phyloP scores from a whole-genome alignment of 805 yeast species.

The Tetrapisispora pingtungensis region DNA sequence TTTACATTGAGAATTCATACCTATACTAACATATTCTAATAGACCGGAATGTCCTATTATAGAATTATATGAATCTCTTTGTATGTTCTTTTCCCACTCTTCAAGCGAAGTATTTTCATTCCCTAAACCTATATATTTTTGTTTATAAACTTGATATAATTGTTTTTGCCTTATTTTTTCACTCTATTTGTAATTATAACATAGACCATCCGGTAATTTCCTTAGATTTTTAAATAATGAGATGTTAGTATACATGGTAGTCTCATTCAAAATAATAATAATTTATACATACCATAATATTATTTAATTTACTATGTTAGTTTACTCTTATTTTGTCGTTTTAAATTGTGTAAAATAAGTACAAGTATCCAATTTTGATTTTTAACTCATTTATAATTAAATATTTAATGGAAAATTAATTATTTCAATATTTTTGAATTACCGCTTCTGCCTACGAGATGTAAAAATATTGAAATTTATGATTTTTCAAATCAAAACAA shows the following conservation, averaged over 20 bases:
- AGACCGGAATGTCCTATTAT: constrained; percentile 22
- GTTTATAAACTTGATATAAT: constrained; percentile 43
- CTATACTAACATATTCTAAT: constrained; percentile 25
- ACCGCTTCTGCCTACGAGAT: neutral
- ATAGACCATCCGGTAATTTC: too few species aligned
- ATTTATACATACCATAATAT: too few species aligned
- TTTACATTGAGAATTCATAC: constrained; percentile 14
- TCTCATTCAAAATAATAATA: too few species aligned
- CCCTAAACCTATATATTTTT: constrained; percentile 68
- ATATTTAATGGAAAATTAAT: too few species aligned
- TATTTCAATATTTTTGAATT: neutral
- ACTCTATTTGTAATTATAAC: constrained; percentile 29
- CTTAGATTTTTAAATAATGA: too few species aligned
- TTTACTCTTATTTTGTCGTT: too few species aligned
- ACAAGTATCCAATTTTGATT: too few species aligned
- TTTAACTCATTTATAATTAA: too few species aligned
- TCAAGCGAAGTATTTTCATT: constrained; percentile 56
- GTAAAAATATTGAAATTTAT: neutral
- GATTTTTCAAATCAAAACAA: neutral
- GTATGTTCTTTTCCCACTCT: constrained; percentile 55
- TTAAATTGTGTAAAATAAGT: too few species aligned
- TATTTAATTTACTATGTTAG: too few species aligned
- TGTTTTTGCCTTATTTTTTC: constrained; percentile 56
- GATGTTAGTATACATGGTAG: too few species aligned
- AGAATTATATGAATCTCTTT: constrained; percentile 23